Percentiles rank a stretch among this genome's conserved stretches.
These are phyloP conservation scores for Hanseniaspora singularis DNA, from an alignment of 805 yeast genomes.

Conservation along the genomic window DNA sequence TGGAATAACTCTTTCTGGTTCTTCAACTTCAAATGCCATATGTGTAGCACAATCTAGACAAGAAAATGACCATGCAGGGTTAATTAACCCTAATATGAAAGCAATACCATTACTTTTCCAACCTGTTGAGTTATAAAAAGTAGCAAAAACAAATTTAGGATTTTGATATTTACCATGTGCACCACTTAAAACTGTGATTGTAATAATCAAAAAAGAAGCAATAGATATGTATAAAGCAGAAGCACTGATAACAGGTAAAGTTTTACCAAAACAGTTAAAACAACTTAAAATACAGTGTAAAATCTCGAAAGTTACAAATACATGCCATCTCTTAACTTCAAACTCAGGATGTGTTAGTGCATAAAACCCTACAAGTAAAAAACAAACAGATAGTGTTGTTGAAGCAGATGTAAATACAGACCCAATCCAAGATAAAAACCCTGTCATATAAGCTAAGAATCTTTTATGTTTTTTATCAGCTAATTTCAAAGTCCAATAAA, in stretches of 20 bases:
- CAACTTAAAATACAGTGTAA: constrained; percentile 36
- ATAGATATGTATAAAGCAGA: constrained; percentile 45
- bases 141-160: constrained; percentile 46
- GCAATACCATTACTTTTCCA: constrained; percentile 52
- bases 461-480: constrained; percentile 37
- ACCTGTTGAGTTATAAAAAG: constrained; percentile 49
- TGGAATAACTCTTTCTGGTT: constrained; percentile 53
- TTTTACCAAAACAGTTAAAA: constrained; percentile 46
- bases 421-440: constrained; percentile 55
- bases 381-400: constrained; percentile 46
- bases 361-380: constrained; percentile 43
- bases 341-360: constrained; percentile 28
- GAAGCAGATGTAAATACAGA: constrained; percentile 54
- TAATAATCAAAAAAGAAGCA: constrained; percentile 42
- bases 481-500: constrained; percentile 46
- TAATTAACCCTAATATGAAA: constrained; percentile 52
- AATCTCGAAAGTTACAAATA: constrained; percentile 41
- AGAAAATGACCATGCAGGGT: constrained; percentile 61
- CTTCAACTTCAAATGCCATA: constrained; percentile 54
- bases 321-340: constrained; percentile 42
- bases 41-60: constrained; percentile 64
- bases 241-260: constrained; percentile 41
- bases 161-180: constrained; percentile 45
- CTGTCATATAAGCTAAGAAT: constrained; percentile 48
- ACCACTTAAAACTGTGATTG: constrained; percentile 45